Percentiles rank a stretch among this genome's conserved stretches.
These are phyloP conservation scores for Perilla frutescens DNA, from an alignment of 257 asterid genomes.

Conservation along the genomic window DNA sequence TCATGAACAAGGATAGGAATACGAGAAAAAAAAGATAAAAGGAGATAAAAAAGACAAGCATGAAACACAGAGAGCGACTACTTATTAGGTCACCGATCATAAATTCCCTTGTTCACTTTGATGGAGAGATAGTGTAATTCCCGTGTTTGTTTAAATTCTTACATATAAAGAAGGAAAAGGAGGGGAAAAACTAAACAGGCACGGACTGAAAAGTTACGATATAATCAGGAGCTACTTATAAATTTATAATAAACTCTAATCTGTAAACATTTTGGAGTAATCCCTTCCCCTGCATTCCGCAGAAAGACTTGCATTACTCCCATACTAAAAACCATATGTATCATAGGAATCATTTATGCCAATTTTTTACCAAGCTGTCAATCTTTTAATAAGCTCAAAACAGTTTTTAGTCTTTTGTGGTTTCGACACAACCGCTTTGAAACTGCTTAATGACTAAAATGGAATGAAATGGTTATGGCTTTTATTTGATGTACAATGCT, in stretches of 20 bases:
- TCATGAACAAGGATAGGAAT: background rate
- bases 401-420: background rate
- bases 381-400: background rate
- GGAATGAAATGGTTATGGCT: conserved; percentile 23
- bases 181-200: background rate
- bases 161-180: background rate
- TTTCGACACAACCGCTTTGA: conserved; percentile 9
- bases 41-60: background rate
- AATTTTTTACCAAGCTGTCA: background rate
- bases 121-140: too few relatives aligned
- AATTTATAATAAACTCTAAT: background rate
- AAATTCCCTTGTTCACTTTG: too few relatives aligned
- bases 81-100: background rate
- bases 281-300: background rate
- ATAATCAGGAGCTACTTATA: background rate
- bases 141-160: background rate
- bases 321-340: background rate
- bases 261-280: background rate
- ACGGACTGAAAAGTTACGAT: background rate
- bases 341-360: background rate
- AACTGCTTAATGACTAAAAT: background rate
- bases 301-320: background rate
- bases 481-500: background rate
- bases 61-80: background rate
- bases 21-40: background rate